Evolutionary conservation across 2,329 filamentous ascomycete species (phyloP), one percentile per base, ranked within the genome.

Genomic region (Cordyceps militaris): DNA sequence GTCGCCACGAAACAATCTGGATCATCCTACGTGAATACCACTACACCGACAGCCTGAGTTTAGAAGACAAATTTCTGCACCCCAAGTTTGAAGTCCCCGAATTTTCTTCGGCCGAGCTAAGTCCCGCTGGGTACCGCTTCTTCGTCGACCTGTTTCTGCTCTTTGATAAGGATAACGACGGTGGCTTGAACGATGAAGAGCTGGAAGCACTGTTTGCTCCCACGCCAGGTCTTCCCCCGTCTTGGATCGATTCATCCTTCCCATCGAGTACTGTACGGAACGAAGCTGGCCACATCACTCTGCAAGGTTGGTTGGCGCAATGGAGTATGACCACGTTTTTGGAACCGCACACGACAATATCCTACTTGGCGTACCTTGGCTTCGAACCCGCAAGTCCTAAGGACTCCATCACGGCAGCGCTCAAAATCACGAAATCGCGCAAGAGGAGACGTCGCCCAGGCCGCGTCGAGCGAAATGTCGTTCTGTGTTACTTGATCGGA

Each of bases 321-420:
- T 99, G 94, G 94, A 97, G 92, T 70, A 99, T 99, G 94, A 99
- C 94, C 0, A 99, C 94, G 0, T 99, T 97, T 66, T 85, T 95
- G 60, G 92, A 95, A 58, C 93, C 94, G 13, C 95, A 94, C 69
- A 97, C 91, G 0, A 97, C 94, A 0, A 80, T 99, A 4, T 92
- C 95, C 65, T 99, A 99, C 70, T 84, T 99, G 2, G 94, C 94
- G 3, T 97, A 97, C 69, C 85, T 99, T 2, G 94, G 94, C 1
- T 99, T 97, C 66, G 94, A 97, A 69, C 86, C 89, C 2, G 77
- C 84, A 2, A 88, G 88, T 64, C 77, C 82, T n/a, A 88, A 87
- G 59, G 86, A 88, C 40, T 85, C 86, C 0, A 91, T 89, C 1
- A 90, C 90, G 0, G 84, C 87, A 1, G 94, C 94, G 3, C 78